Conservation (phyloP, 2,329 filamentous ascomycete species). For the Paecilomyces variotii region DNA sequence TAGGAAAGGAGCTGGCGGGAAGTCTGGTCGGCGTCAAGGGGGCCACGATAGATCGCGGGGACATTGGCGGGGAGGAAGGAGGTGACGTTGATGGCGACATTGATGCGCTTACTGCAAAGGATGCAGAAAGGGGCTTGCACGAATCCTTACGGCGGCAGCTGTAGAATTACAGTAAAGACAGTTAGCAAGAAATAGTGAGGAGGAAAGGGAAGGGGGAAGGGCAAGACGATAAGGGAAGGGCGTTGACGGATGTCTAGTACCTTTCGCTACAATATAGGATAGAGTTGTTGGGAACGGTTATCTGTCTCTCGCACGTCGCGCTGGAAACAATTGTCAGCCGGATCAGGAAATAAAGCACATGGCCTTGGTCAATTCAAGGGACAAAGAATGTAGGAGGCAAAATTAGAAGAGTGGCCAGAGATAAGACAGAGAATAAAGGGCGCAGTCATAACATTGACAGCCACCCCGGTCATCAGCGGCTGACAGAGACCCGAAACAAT, state of each 20-base stretch:
- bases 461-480: background rate
- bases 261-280: slow-evolving; percentile 59
- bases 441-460: slow-evolving; percentile 2
- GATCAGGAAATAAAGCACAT: slow-evolving; percentile 13
- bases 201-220: slow-evolving; percentile 3
- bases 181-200: background rate
- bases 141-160: slow-evolving; percentile 42
- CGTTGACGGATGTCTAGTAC: slow-evolving; percentile 32
- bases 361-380: slow-evolving; percentile 2
- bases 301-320: slow-evolving; percentile 59
- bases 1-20: slow-evolving; percentile 13
- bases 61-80: slow-evolving; percentile 27
- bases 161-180: slow-evolving; percentile 1
- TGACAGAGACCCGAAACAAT: background rate
- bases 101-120: slow-evolving; percentile 22
- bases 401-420: slow-evolving; percentile 3
- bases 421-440: slow-evolving; percentile 2
- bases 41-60: slow-evolving; percentile 27
- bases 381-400: slow-evolving; percentile 1
- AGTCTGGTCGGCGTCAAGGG: slow-evolving; percentile 28
- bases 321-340: slow-evolving; percentile 32
- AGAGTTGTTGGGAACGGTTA: slow-evolving; percentile 51
- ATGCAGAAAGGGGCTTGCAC: slow-evolving; percentile 36
- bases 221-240: slow-evolving; percentile 3
- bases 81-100: slow-evolving; percentile 19